Base-by-base conservation (phyloP, 306 rosid species). In the Geum urbanum region DNA sequence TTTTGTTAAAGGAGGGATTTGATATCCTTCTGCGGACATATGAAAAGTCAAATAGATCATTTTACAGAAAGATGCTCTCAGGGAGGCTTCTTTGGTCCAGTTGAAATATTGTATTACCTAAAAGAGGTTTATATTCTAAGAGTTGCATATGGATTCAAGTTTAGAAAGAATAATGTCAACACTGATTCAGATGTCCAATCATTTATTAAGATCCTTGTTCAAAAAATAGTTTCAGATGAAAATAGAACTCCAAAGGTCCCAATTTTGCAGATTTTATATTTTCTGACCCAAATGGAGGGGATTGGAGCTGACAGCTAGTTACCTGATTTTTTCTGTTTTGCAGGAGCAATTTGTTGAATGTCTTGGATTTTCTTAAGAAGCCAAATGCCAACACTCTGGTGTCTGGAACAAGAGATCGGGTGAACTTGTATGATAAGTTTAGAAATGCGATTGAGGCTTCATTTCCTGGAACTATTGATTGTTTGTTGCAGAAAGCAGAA, bases 391-490 rank as follows among this genome's bases (percentile, higher is more conserved):
- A 89, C 78, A 76, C 74, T 20, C 79, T 94, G 61, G 97, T 90
- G 52, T 94, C 98, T 24, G 96, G 98, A 75, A 90, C 97, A 16
- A 87, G 80, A 80, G 97, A 94, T 73, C 78, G 97, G 37, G 96
- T 87, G 76, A 90, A 94, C 80, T 79, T 94, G 84, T 74, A 86
- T 15, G 94, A 84, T 22, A 94, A 88, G 72, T 94, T 94, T 66
- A 90, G 82, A 83, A 87, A 78, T 55, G 86, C 92, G 6, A 86
- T 86, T 4, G 97, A 88, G 70, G 84, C 86, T 61, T 81, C 91
- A 71, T 80, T 85, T 49, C 95, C 98, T 0, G 90, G 96, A 80
- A 84, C 73, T 63, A 84, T 88, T 51, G 89, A 85, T 72, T 85
- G 83, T 63, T 75, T 90, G 83, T 57, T 74, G 48, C 77, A 15